A percentile compares a stretch with the other conserved stretches of the same genome.
phyloP scores from a whole-genome alignment of 768 basidiomycete species.

The Suillus alpinus region DNA sequence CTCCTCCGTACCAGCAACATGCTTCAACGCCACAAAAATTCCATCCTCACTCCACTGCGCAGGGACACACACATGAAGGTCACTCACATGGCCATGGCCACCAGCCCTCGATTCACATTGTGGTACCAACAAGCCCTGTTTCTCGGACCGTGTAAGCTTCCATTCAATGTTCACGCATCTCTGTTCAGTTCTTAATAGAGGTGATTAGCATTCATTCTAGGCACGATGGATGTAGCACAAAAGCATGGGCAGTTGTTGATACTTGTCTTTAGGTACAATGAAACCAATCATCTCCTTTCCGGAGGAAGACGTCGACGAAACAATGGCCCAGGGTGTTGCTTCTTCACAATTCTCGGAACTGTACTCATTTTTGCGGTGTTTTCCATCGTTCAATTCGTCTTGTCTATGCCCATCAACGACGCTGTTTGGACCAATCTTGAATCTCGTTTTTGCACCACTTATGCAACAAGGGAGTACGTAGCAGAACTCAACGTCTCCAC shows the following conservation, averaged over 20 bases:
- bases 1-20: too few relatives aligned
- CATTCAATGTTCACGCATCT: not conserved
- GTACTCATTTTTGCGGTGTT: not conserved
- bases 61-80: too few relatives aligned
- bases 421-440: conserved; percentile 17
- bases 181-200: not conserved
- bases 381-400: not conserved
- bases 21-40: too few relatives aligned
- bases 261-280: not conserved
- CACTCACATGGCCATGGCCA: too few relatives aligned
- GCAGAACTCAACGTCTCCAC: conserved; percentile 30
- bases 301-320: not conserved
- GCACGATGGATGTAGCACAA: not conserved
- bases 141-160: not conserved
- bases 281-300: not conserved
- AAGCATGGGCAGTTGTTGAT: not conserved
- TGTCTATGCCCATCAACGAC: not conserved
- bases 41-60: too few relatives aligned
- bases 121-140: too few relatives aligned
- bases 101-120: too few relatives aligned
- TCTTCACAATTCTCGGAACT: not conserved
- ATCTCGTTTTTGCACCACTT: conserved; percentile 22
- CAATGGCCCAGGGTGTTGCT: not conserved
- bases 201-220: not conserved
- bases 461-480: conserved; percentile 27